Conservation (phyloP, 2,329 filamentous ascomycete species). For the Talaromyces sp. region DNA sequence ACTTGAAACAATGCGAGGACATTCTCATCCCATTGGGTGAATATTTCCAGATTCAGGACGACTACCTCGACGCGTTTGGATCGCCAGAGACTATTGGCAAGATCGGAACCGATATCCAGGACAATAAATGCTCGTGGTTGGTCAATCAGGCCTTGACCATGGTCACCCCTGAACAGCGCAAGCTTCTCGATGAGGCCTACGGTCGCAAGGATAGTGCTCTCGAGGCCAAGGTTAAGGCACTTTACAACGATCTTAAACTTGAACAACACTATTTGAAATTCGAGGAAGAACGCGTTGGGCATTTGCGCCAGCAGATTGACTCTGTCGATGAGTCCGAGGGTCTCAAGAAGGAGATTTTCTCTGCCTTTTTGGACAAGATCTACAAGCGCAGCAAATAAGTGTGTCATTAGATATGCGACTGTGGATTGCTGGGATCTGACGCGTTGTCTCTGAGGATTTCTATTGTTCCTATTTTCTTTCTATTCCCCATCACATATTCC, state of each 20-base stretch:
- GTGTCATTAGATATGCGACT: not conserved
- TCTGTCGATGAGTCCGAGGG: constrained; percentile 81
- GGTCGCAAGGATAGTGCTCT: constrained; percentile 81
- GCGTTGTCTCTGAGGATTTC: not conserved
- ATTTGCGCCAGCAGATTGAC: constrained; percentile 72
- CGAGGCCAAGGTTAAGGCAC: constrained; percentile 81
- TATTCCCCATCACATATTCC: not conserved
- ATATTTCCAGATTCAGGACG: constrained; percentile 99
- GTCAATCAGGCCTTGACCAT: constrained; percentile 88
- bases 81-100: constrained; percentile 91
- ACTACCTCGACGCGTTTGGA: constrained; percentile 98
- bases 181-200: constrained; percentile 87
- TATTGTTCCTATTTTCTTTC: not conserved
- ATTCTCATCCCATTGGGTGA: constrained; percentile 96
- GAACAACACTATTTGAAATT: constrained; percentile 81
- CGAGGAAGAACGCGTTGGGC: constrained; percentile 80
- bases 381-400: constrained; percentile 93
- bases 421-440: not conserved
- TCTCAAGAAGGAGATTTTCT: constrained; percentile 85
- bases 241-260: constrained; percentile 82
- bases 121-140: constrained; percentile 99
- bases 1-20: constrained; percentile 82
- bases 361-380: constrained; percentile 89
- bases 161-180: constrained; percentile 78
- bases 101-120: constrained; percentile 97